phyloP scores from a whole-genome alignment of 306 rosid genomes.

The Glycine latifolia region DNA sequence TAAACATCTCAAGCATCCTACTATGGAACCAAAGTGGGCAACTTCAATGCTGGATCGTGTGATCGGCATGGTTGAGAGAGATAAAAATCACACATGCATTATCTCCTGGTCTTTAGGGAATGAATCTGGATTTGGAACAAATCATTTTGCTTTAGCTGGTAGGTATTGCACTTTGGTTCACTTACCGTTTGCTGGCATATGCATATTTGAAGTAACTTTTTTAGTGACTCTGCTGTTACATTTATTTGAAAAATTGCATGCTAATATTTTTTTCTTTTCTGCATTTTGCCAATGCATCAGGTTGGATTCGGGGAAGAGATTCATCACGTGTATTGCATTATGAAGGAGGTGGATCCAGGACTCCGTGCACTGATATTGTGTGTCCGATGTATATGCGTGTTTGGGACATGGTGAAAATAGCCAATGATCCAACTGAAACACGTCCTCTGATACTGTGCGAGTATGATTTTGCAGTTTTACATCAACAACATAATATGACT shows the following conservation, averaged over 20 bases:
- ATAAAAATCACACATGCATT: slow-evolving; percentile 92
- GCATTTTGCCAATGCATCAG: slow-evolving; percentile 52
- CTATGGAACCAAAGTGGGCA: slow-evolving; percentile 90
- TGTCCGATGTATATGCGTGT: slow-evolving; percentile 99
- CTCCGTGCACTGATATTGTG: slow-evolving; percentile 86
- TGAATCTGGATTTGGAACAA: slow-evolving; percentile 93
- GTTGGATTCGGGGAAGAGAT: slow-evolving; percentile 96
- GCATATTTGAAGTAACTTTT: slow-evolving; percentile 19
- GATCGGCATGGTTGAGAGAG: slow-evolving; percentile 98
- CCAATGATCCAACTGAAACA: slow-evolving; percentile 84
- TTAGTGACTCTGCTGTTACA: slow-evolving; percentile 10
- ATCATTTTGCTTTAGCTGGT: slow-evolving; percentile 95
- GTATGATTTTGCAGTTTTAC: slow-evolving; percentile 54
- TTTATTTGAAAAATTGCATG: not conserved
- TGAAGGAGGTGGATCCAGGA: slow-evolving; percentile 97
- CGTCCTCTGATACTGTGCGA: slow-evolving; percentile 97
- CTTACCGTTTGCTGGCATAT: slow-evolving; percentile 16
- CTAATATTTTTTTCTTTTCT: not conserved
- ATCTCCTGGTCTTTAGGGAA: slow-evolving; percentile 93
- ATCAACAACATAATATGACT: slow-evolving; percentile 5
- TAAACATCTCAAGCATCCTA: slow-evolving; percentile 83
- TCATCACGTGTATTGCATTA: slow-evolving; percentile 81
- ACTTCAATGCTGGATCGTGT: slow-evolving; percentile 96
- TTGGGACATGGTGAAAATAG: slow-evolving; percentile 91
- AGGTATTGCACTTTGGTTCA: slow-evolving; percentile 46